phyloP scores from a whole-genome alignment of 2,329 filamentous ascomycete species.

The Aschersonia sp. region DNA sequence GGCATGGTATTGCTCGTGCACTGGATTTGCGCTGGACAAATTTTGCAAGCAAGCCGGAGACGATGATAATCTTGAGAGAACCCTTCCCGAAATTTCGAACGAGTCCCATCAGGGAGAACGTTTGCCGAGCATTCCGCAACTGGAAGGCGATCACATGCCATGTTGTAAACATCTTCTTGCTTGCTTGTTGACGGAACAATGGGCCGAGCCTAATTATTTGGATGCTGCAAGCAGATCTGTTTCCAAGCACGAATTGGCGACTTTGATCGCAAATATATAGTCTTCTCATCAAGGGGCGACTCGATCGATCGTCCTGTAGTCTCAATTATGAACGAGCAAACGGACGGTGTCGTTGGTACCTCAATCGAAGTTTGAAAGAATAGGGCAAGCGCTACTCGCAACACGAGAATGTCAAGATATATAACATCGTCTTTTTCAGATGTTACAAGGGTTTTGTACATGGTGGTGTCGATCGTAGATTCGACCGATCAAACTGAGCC shows the following conservation, averaged over 20 bases:
- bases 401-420: too few species aligned
- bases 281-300: background rate
- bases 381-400: too few species aligned
- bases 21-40: constrained; percentile 60
- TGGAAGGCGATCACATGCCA: constrained; percentile 23
- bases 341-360: too few species aligned
- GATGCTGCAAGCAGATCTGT: constrained; percentile 41
- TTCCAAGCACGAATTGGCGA: constrained; percentile 55
- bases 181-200: constrained; percentile 59
- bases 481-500: background rate
- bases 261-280: constrained; percentile 39
- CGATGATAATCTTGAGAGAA: background rate
- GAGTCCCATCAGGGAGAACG: background rate
- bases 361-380: too few species aligned
- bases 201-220: constrained; percentile 37
- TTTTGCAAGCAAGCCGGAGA: constrained; percentile 1
- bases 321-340: too few species aligned
- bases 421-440: background rate
- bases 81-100: background rate
- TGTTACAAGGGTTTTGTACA: background rate
- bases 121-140: too few species aligned
- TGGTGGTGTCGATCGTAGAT: background rate
- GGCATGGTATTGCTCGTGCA: constrained; percentile 84
- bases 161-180: constrained; percentile 86
- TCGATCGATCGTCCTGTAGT: too few species aligned